Evolutionary conservation across 2,329 filamentous ascomycete species (phyloP).

Genomic region (Exophiala alcalophila): DNA sequence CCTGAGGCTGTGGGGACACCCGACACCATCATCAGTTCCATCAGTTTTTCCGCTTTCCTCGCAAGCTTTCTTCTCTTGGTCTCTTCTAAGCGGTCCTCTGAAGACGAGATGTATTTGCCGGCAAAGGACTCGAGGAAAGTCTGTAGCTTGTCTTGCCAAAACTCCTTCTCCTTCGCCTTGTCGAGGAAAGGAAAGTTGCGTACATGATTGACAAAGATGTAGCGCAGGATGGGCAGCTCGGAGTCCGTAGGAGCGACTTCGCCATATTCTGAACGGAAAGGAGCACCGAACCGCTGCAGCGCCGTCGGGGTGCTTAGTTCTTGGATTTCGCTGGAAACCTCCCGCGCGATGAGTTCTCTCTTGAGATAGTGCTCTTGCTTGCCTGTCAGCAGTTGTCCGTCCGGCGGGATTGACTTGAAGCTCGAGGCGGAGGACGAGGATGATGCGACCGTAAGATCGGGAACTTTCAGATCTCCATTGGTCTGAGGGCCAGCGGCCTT

Average conservation of each 20-base stretch:
- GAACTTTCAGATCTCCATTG: constrained; percentile 17
- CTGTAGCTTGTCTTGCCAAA: constrained; percentile 98
- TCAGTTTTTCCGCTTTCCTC: constrained; percentile 87
- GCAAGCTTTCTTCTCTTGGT: constrained; percentile 93
- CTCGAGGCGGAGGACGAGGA: constrained; percentile 3
- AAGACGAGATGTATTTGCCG: constrained; percentile 93
- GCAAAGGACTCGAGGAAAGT: constrained; percentile 96
- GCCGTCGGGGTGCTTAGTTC: constrained; percentile 95
- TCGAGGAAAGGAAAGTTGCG: constrained; percentile 97
- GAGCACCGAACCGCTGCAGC: constrained; percentile 89
- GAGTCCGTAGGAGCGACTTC: constrained; percentile 92
- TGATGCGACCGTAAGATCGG: constrained; percentile 8
- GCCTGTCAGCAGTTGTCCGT: constrained; percentile 70
- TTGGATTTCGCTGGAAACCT: constrained; percentile 84
- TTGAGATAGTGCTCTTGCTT: constrained; percentile 99
- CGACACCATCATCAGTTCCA: constrained; percentile 99
- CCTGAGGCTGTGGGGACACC: constrained; percentile 92
- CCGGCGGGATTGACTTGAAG: constrained; percentile 40
- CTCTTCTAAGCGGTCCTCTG: constrained; percentile 91
- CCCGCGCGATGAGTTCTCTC: constrained; percentile 84
- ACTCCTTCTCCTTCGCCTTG: constrained; percentile 96
- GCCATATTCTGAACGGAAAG: constrained; percentile 87
- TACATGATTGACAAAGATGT: constrained; percentile 97
- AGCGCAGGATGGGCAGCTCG: constrained; percentile 86
- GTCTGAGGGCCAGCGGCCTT: neutral